Conservation (phyloP, 495 filamentous ascomycete genomes). For the Entonaema liquescens region DNA sequence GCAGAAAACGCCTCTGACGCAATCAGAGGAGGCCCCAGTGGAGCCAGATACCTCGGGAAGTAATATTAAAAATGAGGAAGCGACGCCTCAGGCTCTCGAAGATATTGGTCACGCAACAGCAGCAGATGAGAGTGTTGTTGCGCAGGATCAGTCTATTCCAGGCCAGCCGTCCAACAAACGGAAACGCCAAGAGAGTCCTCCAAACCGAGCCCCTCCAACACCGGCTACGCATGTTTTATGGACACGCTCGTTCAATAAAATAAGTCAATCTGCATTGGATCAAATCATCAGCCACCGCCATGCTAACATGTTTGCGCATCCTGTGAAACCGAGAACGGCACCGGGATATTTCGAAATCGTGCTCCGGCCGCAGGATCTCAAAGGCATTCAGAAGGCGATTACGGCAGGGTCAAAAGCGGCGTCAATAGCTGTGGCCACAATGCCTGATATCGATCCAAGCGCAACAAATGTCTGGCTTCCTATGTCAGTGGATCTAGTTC, state of each 20-base stretch:
- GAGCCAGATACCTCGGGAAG: constrained; percentile 56
- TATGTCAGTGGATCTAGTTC: constrained; percentile 76
- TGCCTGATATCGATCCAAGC: constrained; percentile 56
- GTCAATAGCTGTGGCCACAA: constrained; percentile 63
- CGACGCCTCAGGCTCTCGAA: constrained; percentile 64
- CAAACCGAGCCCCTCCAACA: constrained; percentile 50
- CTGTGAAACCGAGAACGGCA: constrained; percentile 83
- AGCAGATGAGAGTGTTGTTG: constrained; percentile 50
- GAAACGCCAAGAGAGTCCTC: constrained; percentile 56
- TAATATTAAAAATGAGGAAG: constrained; percentile 74
- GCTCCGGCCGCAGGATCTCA: constrained; percentile 86
- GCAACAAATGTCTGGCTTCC: constrained; percentile 68
- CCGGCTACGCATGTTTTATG: constrained; percentile 69
- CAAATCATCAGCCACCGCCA: constrained; percentile 86
- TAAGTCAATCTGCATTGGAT: constrained; percentile 80
- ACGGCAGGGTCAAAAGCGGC: constrained; percentile 79
- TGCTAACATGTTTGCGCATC: constrained; percentile 85
- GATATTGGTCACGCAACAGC: constrained; percentile 60
- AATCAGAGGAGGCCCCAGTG: constrained; percentile 61
- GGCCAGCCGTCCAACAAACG: constrained; percentile 49
- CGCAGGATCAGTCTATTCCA: constrained; percentile 32
- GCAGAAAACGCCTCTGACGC: constrained; percentile 53
- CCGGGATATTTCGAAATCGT: constrained; percentile 90
- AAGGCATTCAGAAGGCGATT: constrained; percentile 82
- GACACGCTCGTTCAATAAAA: constrained; percentile 80